Conservation (phyloP, 345 rosid genomes). For the Ricinus communis region DNA sequence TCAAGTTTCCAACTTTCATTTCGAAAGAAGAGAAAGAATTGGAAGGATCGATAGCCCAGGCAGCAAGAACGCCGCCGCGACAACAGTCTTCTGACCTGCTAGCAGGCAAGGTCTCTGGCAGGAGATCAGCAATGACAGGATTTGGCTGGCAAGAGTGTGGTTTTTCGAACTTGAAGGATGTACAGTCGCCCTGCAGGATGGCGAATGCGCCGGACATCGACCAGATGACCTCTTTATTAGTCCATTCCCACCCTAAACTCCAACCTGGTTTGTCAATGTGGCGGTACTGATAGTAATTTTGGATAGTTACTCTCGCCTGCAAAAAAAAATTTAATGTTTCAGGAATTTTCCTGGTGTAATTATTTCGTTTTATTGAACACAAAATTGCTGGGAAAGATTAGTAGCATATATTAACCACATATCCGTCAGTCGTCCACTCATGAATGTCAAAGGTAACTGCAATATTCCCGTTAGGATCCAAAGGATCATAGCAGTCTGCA, state of each 20-base stretch:
- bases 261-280: slow-evolving; percentile 52
- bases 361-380: neutral
- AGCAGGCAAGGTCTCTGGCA: slow-evolving; percentile 26
- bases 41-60: slow-evolving; percentile 48
- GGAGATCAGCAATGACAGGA: slow-evolving; percentile 46
- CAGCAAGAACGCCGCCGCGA: slow-evolving; percentile 45
- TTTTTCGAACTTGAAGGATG: slow-evolving; percentile 22
- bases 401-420: slow-evolving; percentile 41
- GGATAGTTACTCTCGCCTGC: slow-evolving; percentile 57
- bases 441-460: slow-evolving; percentile 49
- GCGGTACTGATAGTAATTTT: slow-evolving; percentile 48
- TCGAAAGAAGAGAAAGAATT: slow-evolving; percentile 51
- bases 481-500: slow-evolving; percentile 64
- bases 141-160: slow-evolving; percentile 51
- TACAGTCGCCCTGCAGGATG: slow-evolving; percentile 48
- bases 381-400: neutral
- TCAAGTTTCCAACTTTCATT: slow-evolving; percentile 44
- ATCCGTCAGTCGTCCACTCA: slow-evolving; percentile 42
- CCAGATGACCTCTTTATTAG: slow-evolving; percentile 41
- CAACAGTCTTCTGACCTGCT: slow-evolving; percentile 45
- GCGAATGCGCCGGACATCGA: slow-evolving; percentile 60
- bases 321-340: slow-evolving; percentile 8
- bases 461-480: slow-evolving; percentile 61
- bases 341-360: neutral
- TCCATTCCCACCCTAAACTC: slow-evolving; percentile 61